Percentiles rank a stretch among this genome's conserved stretches.
phyloP scores from a whole-genome alignment of 257 asterid genomes.

The Haberlea rhodopensis region DNA sequence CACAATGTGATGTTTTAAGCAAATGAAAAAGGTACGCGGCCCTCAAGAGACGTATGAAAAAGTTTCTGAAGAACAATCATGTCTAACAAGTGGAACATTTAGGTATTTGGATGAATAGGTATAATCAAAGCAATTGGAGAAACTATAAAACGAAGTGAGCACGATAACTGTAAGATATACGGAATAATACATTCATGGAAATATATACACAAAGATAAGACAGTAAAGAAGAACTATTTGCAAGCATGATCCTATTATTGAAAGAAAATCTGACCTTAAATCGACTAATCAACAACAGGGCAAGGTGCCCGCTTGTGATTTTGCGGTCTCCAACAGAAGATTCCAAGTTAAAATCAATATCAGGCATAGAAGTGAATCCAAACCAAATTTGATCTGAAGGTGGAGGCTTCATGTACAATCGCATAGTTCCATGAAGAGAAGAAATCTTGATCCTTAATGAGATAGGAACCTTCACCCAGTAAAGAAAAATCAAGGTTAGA shows the following conservation, averaged over 20 bases:
- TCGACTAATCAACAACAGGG: constrained; percentile 66
- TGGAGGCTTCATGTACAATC: constrained; percentile 78
- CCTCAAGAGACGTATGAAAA: too few relatives aligned
- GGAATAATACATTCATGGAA: not conserved
- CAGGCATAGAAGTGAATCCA: constrained; percentile 90
- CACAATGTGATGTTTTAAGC: not conserved
- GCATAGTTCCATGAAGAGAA: constrained; percentile 76
- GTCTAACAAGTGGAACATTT: too few relatives aligned
- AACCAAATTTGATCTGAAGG: constrained; percentile 97
- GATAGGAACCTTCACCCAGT: constrained; percentile 72
- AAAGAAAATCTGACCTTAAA: constrained; percentile 61
- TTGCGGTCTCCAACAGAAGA: constrained; percentile 80
- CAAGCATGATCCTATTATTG: constrained; percentile 9
- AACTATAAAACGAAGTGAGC: too few relatives aligned
- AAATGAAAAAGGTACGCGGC: not conserved
- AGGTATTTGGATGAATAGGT: too few relatives aligned
- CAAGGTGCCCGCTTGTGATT: constrained; percentile 76
- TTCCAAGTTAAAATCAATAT: constrained; percentile 74
- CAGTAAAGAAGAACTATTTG: not conserved
- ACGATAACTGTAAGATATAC: too few relatives aligned
- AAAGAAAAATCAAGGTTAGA: constrained; percentile 31
- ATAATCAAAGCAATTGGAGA: too few relatives aligned
- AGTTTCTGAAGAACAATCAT: too few relatives aligned
- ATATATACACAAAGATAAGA: not conserved
- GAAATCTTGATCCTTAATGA: constrained; percentile 71